Conservation (phyloP, 257 asterid species). For the Przewalskia tangutica region DNA sequence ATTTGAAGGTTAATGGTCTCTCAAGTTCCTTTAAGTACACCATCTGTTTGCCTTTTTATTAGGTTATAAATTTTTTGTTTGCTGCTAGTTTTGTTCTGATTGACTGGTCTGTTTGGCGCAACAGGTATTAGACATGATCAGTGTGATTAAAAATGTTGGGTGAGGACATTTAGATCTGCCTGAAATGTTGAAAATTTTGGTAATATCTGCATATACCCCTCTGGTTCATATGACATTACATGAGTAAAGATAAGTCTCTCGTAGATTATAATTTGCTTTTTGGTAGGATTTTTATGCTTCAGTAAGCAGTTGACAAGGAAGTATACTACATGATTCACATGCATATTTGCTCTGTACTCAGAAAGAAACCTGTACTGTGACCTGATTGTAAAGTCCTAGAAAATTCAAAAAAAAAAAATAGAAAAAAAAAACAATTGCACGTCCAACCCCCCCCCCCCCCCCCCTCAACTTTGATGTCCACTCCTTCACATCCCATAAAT, state of each 20-base stretch:
- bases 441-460: no score
- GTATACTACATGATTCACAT: no score
- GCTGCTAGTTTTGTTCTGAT: background rate
- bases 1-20: constrained; percentile 50
- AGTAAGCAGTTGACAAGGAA: no score
- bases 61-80: background rate
- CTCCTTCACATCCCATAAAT: no score
- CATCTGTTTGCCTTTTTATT: background rate
- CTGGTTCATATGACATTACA: background rate
- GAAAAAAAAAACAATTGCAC: no score
- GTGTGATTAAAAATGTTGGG: background rate
- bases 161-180: background rate
- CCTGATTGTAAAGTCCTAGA: no score
- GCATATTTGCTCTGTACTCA: no score
- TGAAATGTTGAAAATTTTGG: background rate
- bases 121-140: background rate
- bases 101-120: background rate
- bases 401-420: no score
- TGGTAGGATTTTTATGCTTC: no score
- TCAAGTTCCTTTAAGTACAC: background rate
- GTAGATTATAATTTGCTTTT: no score
- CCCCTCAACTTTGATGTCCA: no score
- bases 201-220: background rate
- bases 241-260: background rate
- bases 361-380: no score